phyloP scores from a whole-genome alignment of 139 green algal genomes.

The Marvania coccoides region DNA sequence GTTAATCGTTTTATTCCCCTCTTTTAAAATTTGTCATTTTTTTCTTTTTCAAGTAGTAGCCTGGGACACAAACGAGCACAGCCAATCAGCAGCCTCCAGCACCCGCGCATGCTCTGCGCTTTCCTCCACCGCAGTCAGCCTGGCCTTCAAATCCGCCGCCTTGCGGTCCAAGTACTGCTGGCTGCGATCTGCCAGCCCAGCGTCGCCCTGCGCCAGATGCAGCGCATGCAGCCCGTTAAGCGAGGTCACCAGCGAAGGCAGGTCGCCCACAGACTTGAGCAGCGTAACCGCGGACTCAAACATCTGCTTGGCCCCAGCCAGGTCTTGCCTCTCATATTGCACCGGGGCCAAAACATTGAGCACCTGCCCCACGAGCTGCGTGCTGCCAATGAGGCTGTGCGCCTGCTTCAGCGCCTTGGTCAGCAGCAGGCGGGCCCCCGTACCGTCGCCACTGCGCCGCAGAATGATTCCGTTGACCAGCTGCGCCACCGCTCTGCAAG shows the following conservation, averaged over 20 bases:
- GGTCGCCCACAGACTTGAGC: slow-evolving; percentile 9
- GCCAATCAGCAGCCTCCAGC: background rate
- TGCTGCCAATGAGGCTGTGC: slow-evolving; percentile 17
- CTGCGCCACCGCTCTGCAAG: slow-evolving; percentile 6
- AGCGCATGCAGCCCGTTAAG: slow-evolving; percentile 3
- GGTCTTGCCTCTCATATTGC: slow-evolving; percentile 10
- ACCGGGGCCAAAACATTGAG: slow-evolving; percentile 24
- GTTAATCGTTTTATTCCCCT: background rate
- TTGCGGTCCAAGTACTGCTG: slow-evolving; percentile 11
- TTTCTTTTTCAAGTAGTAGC: too few relatives aligned
- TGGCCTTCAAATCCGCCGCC: background rate
- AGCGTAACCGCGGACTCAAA: slow-evolving; percentile 17
- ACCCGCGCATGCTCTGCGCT: background rate
- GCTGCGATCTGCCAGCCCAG: background rate
- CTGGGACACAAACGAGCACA: too few relatives aligned
- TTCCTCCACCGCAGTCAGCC: background rate
- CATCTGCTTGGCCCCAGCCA: slow-evolving; percentile 15
- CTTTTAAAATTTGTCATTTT: slow-evolving; percentile 11
- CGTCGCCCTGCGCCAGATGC: background rate
- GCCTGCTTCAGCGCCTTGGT: slow-evolving; percentile 24
- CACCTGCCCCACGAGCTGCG: slow-evolving; percentile 22
- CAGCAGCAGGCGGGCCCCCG: slow-evolving; percentile 5
- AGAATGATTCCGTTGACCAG: slow-evolving; percentile 5
- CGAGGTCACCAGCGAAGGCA: slow-evolving; percentile 10
- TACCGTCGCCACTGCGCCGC: background rate